Evolutionary conservation across 148 eudicot species (phyloP), one percentile per base, ranked within the genome.

Genomic region (Silene latifolia): DNA sequence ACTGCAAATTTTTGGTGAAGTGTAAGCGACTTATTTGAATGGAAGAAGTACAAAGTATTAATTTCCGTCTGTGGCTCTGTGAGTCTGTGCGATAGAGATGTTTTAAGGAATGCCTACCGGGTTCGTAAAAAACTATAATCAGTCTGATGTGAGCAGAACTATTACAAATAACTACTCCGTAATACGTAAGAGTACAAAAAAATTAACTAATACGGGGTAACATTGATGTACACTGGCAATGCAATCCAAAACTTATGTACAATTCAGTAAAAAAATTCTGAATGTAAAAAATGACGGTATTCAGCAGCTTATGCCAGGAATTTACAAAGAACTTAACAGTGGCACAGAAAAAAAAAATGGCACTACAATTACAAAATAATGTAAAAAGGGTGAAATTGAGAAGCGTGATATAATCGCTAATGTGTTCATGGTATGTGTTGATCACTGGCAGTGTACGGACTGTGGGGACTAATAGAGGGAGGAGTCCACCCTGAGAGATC

Each of bases 401-500:
- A 72, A 58, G 25, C 74, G 58, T 56, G 57, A 23, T 67, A 12
- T 61, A 13, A 51, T 51, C 0, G 56, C 17, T 58, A 17, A n/a
- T 46, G 46, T 74, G 64, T 44, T 60, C 21, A 56, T 14, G 7
- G 56, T 0, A 12, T 51, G 17, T 63, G 29, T 0, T 44, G 56
- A 23, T 23, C 53, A 10, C 20, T 76, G 47, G 72, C 59, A 46
- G 68, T 44, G 73, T 20, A 67, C 19, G 25, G 19, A 72, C 67
- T 61, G 17, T 69, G 72, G 71, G 83, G 80, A 29, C 80, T 81
- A 27, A 73, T 62, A 4, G 86, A 84, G 15, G 56, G 70, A 15
- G 84, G 86, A 4, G 82, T 81, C 86, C 84, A 84, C 25, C 74
- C 73, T 4, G 82, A 80, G 2, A 2, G 24, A 24, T 78, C 86